Percentiles rank a stretch among this genome's conserved stretches.
Conservation (phyloP, 2,329 filamentous ascomycete genomes). For the Amauroascus niger region DNA sequence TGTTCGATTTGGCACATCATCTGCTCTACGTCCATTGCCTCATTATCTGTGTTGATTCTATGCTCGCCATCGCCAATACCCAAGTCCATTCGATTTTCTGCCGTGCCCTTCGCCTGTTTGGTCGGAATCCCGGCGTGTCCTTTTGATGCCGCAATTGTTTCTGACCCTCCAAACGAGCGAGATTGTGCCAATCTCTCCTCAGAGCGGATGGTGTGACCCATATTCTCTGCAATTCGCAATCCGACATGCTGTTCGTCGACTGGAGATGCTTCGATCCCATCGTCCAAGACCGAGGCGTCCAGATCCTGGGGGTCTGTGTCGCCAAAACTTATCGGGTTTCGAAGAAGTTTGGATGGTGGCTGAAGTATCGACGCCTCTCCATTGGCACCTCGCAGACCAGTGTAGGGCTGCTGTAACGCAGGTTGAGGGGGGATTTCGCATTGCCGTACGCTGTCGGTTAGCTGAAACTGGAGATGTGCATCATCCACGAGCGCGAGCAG, state of each 20-base stretch:
- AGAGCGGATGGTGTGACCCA: background rate
- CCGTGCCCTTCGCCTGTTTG: background rate
- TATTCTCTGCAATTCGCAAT: background rate
- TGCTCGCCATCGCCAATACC: background rate
- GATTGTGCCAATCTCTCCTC: background rate
- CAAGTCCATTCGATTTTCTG: background rate
- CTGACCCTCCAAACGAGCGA: background rate
- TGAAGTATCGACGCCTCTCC: slow-evolving; percentile 3
- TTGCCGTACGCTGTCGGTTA: slow-evolving; percentile 4
- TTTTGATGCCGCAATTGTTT: background rate
- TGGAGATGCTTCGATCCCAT: slow-evolving; percentile 16
- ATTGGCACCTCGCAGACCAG: background rate
- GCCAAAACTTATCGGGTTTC: slow-evolving; percentile 33
- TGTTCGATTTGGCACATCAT: slow-evolving; percentile 17
- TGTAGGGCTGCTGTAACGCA: slow-evolving; percentile 1
- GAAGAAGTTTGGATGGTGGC: slow-evolving; percentile 13
- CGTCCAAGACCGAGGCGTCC: slow-evolving; percentile 37
- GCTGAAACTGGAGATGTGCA: slow-evolving; percentile 33
- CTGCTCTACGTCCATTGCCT: slow-evolving; percentile 11
- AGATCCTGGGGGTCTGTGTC: slow-evolving; percentile 37
- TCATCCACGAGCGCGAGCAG: slow-evolving; percentile 38
- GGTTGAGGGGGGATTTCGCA: slow-evolving; percentile 1
- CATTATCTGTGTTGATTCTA: background rate
- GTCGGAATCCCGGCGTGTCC: background rate
- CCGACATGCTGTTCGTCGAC: slow-evolving; percentile 4